Evolutionary conservation across 192 early-diverging fungal genomes (phyloP).

Genomic region (Bifiguratus adelaidae): DNA sequence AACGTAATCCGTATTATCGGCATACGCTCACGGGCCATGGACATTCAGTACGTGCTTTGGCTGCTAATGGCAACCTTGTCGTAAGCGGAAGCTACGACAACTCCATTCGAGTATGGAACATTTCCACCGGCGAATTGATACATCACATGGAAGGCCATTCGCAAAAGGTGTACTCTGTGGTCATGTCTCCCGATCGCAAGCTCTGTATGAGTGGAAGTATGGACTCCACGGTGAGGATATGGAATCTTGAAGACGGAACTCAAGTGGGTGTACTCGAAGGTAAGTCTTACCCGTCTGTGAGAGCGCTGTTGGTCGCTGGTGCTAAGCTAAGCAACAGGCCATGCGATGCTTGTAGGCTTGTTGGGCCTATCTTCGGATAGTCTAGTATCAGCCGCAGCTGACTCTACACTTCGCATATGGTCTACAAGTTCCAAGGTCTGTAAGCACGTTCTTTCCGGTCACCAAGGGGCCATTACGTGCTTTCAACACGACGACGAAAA

Average conservation of each 20-base stretch:
- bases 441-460: slow-evolving; percentile 63
- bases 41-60: slow-evolving; percentile 88
- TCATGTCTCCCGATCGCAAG: slow-evolving; percentile 71
- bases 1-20: slow-evolving; percentile 68
- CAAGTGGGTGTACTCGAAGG: slow-evolving; percentile 74
- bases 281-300: slow-evolving; percentile 23
- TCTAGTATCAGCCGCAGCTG: slow-evolving; percentile 92
- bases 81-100: slow-evolving; percentile 91
- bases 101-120: slow-evolving; percentile 88
- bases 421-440: slow-evolving; percentile 49
- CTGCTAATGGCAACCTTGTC: slow-evolving; percentile 74
- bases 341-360: slow-evolving; percentile 89
- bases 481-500: slow-evolving; percentile 94
- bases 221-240: slow-evolving; percentile 89
- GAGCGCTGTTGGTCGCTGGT: neutral
- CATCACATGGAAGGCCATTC: slow-evolving; percentile 76
- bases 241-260: slow-evolving; percentile 81
- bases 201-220: slow-evolving; percentile 88
- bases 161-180: slow-evolving; percentile 94
- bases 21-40: slow-evolving; percentile 81
- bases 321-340: slow-evolving; percentile 41
- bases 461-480: slow-evolving; percentile 88
- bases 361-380: slow-evolving; percentile 75
- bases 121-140: slow-evolving; percentile 52
- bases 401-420: slow-evolving; percentile 91